Evolutionary conservation across 305 asterid genomes (phyloP).

Genomic region (Fraxinus sp.): DNA sequence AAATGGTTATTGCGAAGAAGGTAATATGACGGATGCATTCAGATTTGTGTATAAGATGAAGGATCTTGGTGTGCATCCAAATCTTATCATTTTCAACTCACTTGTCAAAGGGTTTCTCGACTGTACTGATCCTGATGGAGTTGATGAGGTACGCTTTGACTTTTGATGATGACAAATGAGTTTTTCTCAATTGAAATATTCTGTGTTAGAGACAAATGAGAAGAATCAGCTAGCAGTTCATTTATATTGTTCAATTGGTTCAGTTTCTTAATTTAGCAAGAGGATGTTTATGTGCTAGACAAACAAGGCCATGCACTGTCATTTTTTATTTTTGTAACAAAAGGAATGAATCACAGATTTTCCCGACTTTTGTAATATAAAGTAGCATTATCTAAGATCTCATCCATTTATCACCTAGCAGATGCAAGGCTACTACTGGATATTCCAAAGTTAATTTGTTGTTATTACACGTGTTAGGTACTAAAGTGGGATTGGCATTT

Average conservation of each 20-base stretch:
- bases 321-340: not conserved
- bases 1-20: constrained; percentile 80
- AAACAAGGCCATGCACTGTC: not conserved
- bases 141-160: constrained; percentile 63
- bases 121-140: constrained; percentile 57
- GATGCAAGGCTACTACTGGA: not conserved
- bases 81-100: constrained; percentile 75
- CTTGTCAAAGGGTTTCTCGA: constrained; percentile 78
- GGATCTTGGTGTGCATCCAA: constrained; percentile 68
- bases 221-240: not conserved
- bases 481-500: not conserved
- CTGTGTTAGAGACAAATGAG: not conserved
- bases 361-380: not conserved
- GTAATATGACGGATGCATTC: constrained; percentile 70
- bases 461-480: not conserved
- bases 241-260: not conserved
- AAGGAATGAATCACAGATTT: not conserved
- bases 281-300: not conserved
- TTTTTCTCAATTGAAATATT: not conserved
- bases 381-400: not conserved
- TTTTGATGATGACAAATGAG: constrained; percentile 3
- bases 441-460: not conserved
- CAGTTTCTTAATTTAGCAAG: not conserved
- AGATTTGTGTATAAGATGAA: constrained; percentile 77
- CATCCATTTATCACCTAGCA: not conserved